Evolutionary conservation across 169 alveolate genomes (phyloP).

Genomic region (Cryptosporidium sp.): DNA sequence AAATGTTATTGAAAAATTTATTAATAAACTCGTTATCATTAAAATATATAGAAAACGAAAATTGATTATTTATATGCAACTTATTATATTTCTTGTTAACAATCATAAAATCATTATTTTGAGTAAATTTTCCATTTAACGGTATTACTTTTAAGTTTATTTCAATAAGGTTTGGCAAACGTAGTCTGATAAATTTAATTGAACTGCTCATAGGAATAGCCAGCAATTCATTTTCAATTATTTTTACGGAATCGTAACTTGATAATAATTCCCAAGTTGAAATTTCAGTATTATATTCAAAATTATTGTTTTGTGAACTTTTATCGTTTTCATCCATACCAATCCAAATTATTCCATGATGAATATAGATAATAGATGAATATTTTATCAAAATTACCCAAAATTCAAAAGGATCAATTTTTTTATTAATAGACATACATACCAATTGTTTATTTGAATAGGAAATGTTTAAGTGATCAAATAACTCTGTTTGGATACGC

Average conservation of each 20-base stretch:
- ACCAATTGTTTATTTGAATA: neutral
- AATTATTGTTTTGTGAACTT: neutral
- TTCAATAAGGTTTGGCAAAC: neutral
- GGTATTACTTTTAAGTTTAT: constrained; percentile 16
- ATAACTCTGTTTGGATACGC: neutral
- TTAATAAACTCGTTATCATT: neutral
- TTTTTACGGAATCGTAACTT: neutral
- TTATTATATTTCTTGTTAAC: neutral
- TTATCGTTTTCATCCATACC: neutral
- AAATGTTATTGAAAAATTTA: constrained; percentile 31
- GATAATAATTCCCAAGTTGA: constrained; percentile 14
- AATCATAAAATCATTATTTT: neutral
- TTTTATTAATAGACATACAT: constrained; percentile 6
- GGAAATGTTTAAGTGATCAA: neutral
- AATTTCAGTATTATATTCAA: neutral
- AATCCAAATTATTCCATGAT: constrained; percentile 23
- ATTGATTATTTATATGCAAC: constrained; percentile 20
- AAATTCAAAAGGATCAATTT: constrained; percentile 60
- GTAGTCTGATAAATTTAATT: neutral
- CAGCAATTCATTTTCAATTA: constrained; percentile 12
- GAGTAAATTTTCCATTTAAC: neutral
- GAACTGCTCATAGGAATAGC: neutral
- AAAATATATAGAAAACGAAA: constrained; percentile 38
- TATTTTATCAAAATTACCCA: constrained; percentile 36
- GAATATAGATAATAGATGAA: neutral